Base-by-base conservation (phyloP, 2,329 filamentous ascomycete species). In the Talaromyces sp. region DNA sequence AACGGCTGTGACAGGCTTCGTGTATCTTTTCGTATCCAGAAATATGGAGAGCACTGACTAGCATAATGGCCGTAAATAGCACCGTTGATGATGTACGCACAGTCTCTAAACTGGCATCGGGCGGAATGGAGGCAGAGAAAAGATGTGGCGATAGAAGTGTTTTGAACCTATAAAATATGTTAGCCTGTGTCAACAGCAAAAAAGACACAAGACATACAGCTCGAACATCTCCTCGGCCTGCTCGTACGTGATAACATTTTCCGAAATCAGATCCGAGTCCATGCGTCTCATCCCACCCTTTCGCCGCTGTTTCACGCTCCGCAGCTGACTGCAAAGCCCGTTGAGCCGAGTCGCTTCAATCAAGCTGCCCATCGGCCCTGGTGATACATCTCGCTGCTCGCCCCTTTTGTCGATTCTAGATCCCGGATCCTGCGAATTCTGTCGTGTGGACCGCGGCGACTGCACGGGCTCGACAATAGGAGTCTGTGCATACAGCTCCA, bases 31-130 rank as follows among this genome's bases (percentile, higher is more conserved):
- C 78, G 56, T 74, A 77, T 8, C 72, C 73, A 0, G 81, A 78
- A 46, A 82, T 77, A 64, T 84, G 82, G 1, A 84, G 69, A 0
- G 82, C 80, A 8, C 80, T 78, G 0, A 84, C 81, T 0, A 81
- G 79, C 4, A 82, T 76, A 26, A 82, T 79, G 1, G 77, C 77
- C 0, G 78, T 80, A 0, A 81, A 78, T 5, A 84, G 68, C 0
- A 83, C 72, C 0, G 80, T 73, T 2, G 81, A 84, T 2, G 75
- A 77, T 9, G 77, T 76, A 4, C 82, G 77, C 5, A 83, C 67
- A n/a, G 74, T 75, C 1, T 75, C 70, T 0, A 82, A 67, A 0
- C 73, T 74, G 72, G 51, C 51, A 32, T 53, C 51, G n/a, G 51
- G 51, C 17, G 51, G 51, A 14, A 53, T 31, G 51, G 51, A 31